A percentile compares a stretch with the other conserved stretches of the same genome.
Evolutionary conservation across 192 early-diverging fungal species (phyloP).

Genomic region (Linderina pennispora): DNA sequence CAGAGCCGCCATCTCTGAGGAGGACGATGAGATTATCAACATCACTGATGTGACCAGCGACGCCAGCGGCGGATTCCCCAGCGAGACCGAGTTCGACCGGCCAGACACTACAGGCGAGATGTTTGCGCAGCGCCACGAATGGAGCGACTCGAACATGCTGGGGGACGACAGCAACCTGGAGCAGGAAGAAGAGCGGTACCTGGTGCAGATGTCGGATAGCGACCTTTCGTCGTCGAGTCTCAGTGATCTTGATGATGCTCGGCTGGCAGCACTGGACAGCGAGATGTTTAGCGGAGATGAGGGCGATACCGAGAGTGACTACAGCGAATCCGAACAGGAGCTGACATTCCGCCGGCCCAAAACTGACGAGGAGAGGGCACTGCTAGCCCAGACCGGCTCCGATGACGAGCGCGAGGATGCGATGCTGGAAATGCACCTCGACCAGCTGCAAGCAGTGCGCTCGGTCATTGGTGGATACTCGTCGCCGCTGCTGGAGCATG

Average conservation of each 20-base stretch:
- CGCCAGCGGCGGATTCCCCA: slow-evolving; percentile 11
- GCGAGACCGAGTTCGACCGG: slow-evolving; percentile 41
- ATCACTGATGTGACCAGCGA: slow-evolving; percentile 46
- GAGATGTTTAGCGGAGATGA: slow-evolving; percentile 35
- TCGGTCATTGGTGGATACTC: slow-evolving; percentile 32
- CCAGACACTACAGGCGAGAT: slow-evolving; percentile 3
- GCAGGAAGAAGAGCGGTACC: slow-evolving; percentile 27
- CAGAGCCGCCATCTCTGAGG: slow-evolving; percentile 5
- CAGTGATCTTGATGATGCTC: slow-evolving; percentile 35
- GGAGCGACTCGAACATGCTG: slow-evolving; percentile 25
- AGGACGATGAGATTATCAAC: slow-evolving; percentile 38
- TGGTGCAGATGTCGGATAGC: slow-evolving; percentile 14
- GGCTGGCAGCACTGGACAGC: slow-evolving; percentile 12
- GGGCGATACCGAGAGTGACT: slow-evolving; percentile 30
- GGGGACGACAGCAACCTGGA: slow-evolving; percentile 27
- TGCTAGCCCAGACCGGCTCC: slow-evolving; percentile 8
- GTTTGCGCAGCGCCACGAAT: slow-evolving; percentile 1
- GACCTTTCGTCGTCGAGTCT: slow-evolving; percentile 34
- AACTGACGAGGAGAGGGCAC: slow-evolving; percentile 28
- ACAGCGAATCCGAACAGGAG: slow-evolving; percentile 29
- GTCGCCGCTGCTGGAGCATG: slow-evolving; percentile 21
- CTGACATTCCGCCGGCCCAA: slow-evolving; percentile 29
- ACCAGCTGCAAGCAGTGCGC: slow-evolving; percentile 40
- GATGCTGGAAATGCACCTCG: slow-evolving; percentile 37
- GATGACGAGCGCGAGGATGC: slow-evolving; percentile 32